These are phyloP conservation scores for Euclidium syriacum DNA, from an alignment of 345 rosid genomes.

Conservation along the genomic window DNA sequence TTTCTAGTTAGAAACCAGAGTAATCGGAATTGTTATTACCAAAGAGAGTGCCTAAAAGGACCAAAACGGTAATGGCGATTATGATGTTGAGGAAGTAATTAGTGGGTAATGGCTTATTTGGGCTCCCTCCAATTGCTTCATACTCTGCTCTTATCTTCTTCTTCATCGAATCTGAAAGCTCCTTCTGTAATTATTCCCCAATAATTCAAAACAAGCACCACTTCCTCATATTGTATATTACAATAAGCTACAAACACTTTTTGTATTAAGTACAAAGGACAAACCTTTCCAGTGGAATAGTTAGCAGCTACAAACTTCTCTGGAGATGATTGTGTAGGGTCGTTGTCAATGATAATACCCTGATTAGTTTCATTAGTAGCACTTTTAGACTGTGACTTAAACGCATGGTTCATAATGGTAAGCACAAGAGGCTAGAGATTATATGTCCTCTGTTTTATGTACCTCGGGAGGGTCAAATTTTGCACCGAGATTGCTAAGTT, in stretches of 20 bases:
- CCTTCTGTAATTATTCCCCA: slow-evolving; percentile 47
- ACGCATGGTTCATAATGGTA: not conserved
- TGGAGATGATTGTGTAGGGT: slow-evolving; percentile 34
- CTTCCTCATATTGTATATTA: not conserved
- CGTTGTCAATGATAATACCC: slow-evolving; percentile 68
- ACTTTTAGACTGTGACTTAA: not conserved
- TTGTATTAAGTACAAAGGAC: not conserved
- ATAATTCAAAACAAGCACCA: not conserved
- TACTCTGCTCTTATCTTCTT: slow-evolving; percentile 89
- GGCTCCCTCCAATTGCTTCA: slow-evolving; percentile 77
- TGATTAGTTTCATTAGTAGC: slow-evolving; percentile 23
- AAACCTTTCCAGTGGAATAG: slow-evolving; percentile 81
- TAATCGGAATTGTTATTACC: slow-evolving; percentile 42
- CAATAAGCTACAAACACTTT: not conserved
- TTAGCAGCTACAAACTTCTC: slow-evolving; percentile 92
- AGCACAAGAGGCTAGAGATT: not conserved
- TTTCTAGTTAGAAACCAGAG: slow-evolving; percentile 16
- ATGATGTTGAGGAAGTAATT: slow-evolving; percentile 86
- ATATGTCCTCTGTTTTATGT: not conserved
- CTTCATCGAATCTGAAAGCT: slow-evolving; percentile 83
- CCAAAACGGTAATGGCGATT: slow-evolving; percentile 62
- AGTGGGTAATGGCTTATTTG: slow-evolving; percentile 64
- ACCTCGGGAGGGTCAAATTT: slow-evolving; percentile 98
- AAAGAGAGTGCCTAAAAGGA: slow-evolving; percentile 54
- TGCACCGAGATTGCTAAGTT: slow-evolving; percentile 89